A percentile compares a stretch with the other conserved stretches of the same genome.
phyloP scores from a whole-genome alignment of 164 flowering plant species.

The Stephania yunnanensis region DNA sequence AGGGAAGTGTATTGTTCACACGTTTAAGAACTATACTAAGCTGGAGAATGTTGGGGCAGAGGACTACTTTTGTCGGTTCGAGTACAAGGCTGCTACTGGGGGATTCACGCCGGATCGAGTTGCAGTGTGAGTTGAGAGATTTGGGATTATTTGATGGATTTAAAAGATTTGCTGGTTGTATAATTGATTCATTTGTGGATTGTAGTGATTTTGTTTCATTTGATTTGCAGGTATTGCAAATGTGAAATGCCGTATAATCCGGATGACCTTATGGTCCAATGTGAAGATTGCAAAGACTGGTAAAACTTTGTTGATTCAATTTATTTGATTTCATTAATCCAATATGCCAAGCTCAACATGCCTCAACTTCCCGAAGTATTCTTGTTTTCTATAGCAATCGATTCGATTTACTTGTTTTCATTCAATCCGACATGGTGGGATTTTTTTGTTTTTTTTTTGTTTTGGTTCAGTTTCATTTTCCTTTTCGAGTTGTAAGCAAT shows the following conservation, averaged over 20 bases:
- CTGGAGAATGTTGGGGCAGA: slow-evolving; percentile 69
- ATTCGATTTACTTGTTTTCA: neutral
- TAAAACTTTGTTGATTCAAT: slow-evolving; percentile 20
- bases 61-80: slow-evolving; percentile 67
- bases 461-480: neutral
- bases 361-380: neutral
- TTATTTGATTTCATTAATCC: neutral
- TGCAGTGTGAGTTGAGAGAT: slow-evolving; percentile 48
- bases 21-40: slow-evolving; percentile 71
- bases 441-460: too few relatives aligned
- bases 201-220: slow-evolving; percentile 7
- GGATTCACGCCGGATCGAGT: slow-evolving; percentile 76
- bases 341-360: neutral
- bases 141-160: neutral
- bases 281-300: slow-evolving; percentile 89
- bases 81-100: slow-evolving; percentile 69
- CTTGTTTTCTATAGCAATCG: neutral
- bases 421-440: neutral
- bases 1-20: slow-evolving; percentile 65
- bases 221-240: slow-evolving; percentile 58
- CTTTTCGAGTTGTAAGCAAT: neutral
- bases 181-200: neutral
- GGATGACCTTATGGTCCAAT: slow-evolving; percentile 82
- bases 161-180: neutral
- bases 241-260: slow-evolving; percentile 86